Evolutionary conservation across 441 rosid species (phyloP).

Genomic region (Erysimum pusillum): DNA sequence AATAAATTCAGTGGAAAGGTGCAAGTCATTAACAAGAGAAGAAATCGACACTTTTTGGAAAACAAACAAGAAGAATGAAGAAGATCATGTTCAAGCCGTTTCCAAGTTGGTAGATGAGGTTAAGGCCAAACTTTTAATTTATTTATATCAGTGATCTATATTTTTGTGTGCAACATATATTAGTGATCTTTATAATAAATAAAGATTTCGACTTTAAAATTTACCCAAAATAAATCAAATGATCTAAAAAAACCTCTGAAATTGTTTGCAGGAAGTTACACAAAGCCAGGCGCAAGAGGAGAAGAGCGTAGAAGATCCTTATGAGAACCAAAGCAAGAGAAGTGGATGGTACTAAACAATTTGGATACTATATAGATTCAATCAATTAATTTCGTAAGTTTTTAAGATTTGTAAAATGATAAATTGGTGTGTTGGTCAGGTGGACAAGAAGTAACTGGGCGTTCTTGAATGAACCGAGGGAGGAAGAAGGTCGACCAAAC

Average conservation of each 20-base stretch:
- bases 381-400: neutral
- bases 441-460: slow-evolving; percentile 87
- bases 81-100: slow-evolving; percentile 62
- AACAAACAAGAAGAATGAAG: slow-evolving; percentile 67
- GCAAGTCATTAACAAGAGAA: slow-evolving; percentile 76
- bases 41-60: slow-evolving; percentile 84
- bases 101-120: slow-evolving; percentile 48
- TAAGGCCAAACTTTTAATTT: neutral
- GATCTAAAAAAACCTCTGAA: slow-evolving; percentile 9
- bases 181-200: neutral
- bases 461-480: slow-evolving; percentile 82
- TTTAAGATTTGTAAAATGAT: neutral
- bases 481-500: slow-evolving; percentile 57
- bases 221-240: neutral
- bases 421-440: slow-evolving; percentile 51
- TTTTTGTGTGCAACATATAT: no score
- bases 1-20: slow-evolving; percentile 53
- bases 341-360: slow-evolving; percentile 42
- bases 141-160: neutral
- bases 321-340: slow-evolving; percentile 41
- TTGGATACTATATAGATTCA: neutral
- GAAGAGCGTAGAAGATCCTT: slow-evolving; percentile 2
- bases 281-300: slow-evolving; percentile 27
- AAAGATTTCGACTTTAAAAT: neutral
- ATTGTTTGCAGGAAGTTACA: slow-evolving; percentile 39